Conservation (phyloP, 2,329 filamentous ascomycete genomes). For the Endothia cerciana region DNA sequence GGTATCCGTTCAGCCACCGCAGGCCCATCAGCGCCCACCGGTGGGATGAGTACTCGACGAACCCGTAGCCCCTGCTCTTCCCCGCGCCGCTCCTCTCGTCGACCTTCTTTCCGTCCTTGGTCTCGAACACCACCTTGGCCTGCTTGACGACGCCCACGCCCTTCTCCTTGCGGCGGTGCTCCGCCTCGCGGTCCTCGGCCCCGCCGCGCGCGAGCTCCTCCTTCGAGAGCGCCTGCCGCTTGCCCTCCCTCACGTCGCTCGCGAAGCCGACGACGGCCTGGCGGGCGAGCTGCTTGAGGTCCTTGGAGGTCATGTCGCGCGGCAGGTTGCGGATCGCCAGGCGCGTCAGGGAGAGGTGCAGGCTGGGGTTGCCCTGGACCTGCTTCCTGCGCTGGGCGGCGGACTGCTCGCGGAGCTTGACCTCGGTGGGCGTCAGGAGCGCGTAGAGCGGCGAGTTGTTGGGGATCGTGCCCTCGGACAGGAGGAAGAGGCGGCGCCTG, state of each 20-base stretch:
- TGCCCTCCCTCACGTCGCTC: constrained; percentile 79
- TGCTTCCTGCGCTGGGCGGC: constrained; percentile 85
- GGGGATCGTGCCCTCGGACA: constrained; percentile 83
- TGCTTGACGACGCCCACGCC: constrained; percentile 88
- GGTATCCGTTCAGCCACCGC: constrained; percentile 85
- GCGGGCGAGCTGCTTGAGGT: constrained; percentile 86
- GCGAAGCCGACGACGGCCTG: constrained; percentile 95
- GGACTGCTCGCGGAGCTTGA: constrained; percentile 87
- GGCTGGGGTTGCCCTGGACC: constrained; percentile 85
- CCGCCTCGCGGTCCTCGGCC: constrained; percentile 78
- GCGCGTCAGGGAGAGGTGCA: constrained; percentile 87
- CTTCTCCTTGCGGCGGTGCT: constrained; percentile 77
- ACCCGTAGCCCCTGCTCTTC: constrained; percentile 90
- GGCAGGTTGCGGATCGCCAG: constrained; percentile 92
- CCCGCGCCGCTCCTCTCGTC: constrained; percentile 76
- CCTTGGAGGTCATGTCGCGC: constrained; percentile 79
- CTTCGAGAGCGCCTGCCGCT: constrained; percentile 78
- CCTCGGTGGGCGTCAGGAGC: constrained; percentile 75
- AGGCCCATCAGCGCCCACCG: constrained; percentile 94
- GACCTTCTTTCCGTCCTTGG: constrained; percentile 81
- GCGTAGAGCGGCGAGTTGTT: constrained; percentile 77
- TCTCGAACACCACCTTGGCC: constrained; percentile 94
- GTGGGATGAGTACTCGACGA: constrained; percentile 95
- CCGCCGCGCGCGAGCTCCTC: constrained; percentile 84
- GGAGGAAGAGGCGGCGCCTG: constrained; percentile 85